phyloP scores from a whole-genome alignment of 73 alveolate species.

The Tetrahymena elliotti region DNA sequence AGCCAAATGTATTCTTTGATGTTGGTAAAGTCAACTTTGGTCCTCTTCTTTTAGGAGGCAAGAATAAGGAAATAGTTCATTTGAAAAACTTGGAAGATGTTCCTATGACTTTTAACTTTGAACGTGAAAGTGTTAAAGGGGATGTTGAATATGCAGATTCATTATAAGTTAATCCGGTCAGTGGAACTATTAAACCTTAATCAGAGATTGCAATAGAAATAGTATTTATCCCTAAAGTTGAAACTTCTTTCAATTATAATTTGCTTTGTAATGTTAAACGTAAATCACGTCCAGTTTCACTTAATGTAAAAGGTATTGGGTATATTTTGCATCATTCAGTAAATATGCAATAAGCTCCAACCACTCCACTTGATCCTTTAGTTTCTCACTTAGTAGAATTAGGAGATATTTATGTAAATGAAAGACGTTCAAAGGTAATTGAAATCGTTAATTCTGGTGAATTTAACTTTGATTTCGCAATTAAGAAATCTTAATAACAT shows the following conservation, averaged over 20 bases:
- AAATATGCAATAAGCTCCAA: slow-evolving; percentile 66
- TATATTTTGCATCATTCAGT: slow-evolving; percentile 84
- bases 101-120: slow-evolving; percentile 95
- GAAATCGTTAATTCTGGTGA: slow-evolving; percentile 88
- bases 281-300: slow-evolving; percentile 94
- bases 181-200: slow-evolving; percentile 94
- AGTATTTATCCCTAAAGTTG: slow-evolving; percentile 93
- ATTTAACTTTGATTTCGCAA: slow-evolving; percentile 92
- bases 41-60: slow-evolving; percentile 97
- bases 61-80: slow-evolving; percentile 92
- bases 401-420: slow-evolving; percentile 94
- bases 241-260: slow-evolving; percentile 91
- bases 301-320: slow-evolving; percentile 99
- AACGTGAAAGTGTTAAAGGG: slow-evolving; percentile 24
- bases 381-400: slow-evolving; percentile 80
- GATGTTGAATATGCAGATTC: slow-evolving; percentile 87
- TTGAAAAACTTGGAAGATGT: slow-evolving; percentile 93
- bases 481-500: slow-evolving; percentile 81
- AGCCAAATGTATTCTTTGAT: slow-evolving; percentile 95
- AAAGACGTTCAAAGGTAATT: slow-evolving; percentile 80
- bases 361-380: slow-evolving; percentile 46
- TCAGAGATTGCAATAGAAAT: slow-evolving; percentile 83
- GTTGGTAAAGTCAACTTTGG: slow-evolving; percentile 97
- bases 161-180: slow-evolving; percentile 84
- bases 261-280: slow-evolving; percentile 93